Evolutionary conservation across 768 basidiomycete species (phyloP).

Genomic region (Chiua virens): DNA sequence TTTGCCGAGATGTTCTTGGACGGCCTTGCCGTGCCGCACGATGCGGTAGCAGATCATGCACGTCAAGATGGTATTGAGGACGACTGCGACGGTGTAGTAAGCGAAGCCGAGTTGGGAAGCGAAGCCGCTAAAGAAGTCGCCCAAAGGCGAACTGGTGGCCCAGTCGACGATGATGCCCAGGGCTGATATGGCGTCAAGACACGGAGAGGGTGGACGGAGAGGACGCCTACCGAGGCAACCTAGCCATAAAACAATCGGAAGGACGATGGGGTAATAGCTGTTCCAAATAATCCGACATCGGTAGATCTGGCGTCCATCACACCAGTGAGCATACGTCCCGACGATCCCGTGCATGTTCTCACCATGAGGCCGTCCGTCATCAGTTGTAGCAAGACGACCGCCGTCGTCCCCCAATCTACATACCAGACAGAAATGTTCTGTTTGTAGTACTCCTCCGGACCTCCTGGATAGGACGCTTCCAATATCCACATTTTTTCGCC

Average conservation of each 20-base stretch:
- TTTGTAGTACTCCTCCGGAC: conserved; percentile 28
- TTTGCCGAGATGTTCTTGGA: background rate
- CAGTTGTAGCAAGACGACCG: conserved; percentile 27
- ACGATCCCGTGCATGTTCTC: background rate
- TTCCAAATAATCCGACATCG: conserved; percentile 36
- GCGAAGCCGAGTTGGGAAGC: conserved; percentile 10
- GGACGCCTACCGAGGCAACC: background rate
- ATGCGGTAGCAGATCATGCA: conserved; percentile 11
- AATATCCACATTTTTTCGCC: conserved; percentile 34
- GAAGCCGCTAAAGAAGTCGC: conserved; percentile 1
- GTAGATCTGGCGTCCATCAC: conserved; percentile 25
- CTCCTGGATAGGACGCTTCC: conserved; percentile 29
- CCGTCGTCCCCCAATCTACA: conserved; percentile 24
- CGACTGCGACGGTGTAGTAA: conserved; percentile 7
- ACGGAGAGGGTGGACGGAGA: background rate
- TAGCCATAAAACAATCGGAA: conserved; percentile 9
- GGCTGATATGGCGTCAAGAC: background rate
- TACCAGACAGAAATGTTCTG: conserved; percentile 22
- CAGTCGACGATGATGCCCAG: conserved; percentile 1
- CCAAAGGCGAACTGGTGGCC: background rate
- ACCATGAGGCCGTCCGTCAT: conserved; percentile 35
- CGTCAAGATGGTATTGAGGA: conserved; percentile 5
- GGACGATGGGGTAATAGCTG: background rate
- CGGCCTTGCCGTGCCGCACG: background rate
- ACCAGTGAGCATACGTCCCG: too few species aligned